A percentile compares a stretch with the other conserved stretches of the same genome.
Evolutionary conservation across 2,329 filamentous ascomycete genomes (phyloP).

Genomic region (Coniochaeta sp.): DNA sequence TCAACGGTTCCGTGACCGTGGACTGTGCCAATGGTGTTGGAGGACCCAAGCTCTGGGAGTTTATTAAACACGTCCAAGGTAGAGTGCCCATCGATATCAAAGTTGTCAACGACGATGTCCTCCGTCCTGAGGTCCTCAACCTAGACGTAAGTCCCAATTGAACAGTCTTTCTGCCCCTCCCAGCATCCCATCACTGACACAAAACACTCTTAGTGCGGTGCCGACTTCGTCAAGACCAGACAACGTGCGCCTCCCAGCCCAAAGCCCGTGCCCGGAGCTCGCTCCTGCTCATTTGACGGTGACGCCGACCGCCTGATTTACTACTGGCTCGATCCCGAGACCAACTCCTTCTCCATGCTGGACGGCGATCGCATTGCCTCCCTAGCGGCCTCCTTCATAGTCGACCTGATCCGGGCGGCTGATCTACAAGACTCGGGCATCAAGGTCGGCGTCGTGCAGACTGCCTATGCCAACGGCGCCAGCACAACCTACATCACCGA

Average conservation of each 20-base stretch:
- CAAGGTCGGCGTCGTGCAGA: slow-evolving; percentile 92
- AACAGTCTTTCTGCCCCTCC: not conserved
- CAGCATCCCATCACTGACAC: not conserved
- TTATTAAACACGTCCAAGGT: slow-evolving; percentile 71
- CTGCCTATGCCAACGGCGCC: slow-evolving; percentile 93
- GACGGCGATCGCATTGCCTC: slow-evolving; percentile 97
- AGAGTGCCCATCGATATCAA: slow-evolving; percentile 71
- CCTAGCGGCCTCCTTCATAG: slow-evolving; percentile 87
- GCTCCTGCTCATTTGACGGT: slow-evolving; percentile 87
- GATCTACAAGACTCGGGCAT: slow-evolving; percentile 66
- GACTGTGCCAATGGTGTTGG: slow-evolving; percentile 97
- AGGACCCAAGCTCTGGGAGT: slow-evolving; percentile 78
- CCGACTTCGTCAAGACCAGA: slow-evolving; percentile 95
- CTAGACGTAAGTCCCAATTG: slow-evolving; percentile 55
- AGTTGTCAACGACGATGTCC: slow-evolving; percentile 87
- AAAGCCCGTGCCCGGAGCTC: slow-evolving; percentile 62
- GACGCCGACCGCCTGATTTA: slow-evolving; percentile 95
- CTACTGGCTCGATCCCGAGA: slow-evolving; percentile 80
- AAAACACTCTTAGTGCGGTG: slow-evolving; percentile 59
- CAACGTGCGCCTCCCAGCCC: slow-evolving; percentile 82
- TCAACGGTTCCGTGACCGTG: slow-evolving; percentile 68
- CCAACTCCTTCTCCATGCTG: slow-evolving; percentile 73
- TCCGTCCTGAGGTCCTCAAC: slow-evolving; percentile 84
- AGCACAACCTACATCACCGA: slow-evolving; percentile 89
- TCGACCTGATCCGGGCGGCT: slow-evolving; percentile 74